phyloP scores from a whole-genome alignment of 2,329 filamentous ascomycete species.

The Aspergillus sp. region DNA sequence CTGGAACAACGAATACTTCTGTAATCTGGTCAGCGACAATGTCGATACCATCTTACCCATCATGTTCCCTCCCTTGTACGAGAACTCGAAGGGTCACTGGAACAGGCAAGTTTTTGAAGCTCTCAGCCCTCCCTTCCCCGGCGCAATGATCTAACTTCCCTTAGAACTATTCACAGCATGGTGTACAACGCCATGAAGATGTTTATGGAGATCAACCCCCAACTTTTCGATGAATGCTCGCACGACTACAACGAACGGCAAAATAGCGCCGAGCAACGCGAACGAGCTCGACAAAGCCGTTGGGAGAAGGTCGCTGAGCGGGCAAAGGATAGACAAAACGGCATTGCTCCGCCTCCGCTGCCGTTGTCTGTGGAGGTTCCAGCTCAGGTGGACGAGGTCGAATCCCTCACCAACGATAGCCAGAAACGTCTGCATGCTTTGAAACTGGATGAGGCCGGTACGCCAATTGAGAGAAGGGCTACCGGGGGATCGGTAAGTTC shows the following conservation, averaged over 20 bases:
- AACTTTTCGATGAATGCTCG: constrained; percentile 97
- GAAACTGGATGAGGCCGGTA: constrained; percentile 69
- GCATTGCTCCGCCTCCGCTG: constrained; percentile 37
- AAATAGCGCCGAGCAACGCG: constrained; percentile 82
- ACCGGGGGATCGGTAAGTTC: constrained; percentile 47
- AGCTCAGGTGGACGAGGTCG: constrained; percentile 65
- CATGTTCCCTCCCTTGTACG: constrained; percentile 97
- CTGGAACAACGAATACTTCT: constrained; percentile 99
- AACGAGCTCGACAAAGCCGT: constrained; percentile 77
- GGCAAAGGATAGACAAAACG: constrained; percentile 67
- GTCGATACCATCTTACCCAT: constrained; percentile 98
- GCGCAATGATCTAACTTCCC: constrained; percentile 30
- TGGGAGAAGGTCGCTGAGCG: constrained; percentile 85
- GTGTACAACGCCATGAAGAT: constrained; percentile 99
- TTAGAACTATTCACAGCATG: constrained; percentile 98
- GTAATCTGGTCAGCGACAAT: constrained; percentile 97
- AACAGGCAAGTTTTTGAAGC: constrained; percentile 68
- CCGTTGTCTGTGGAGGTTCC: constrained; percentile 43
- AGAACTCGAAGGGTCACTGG: constrained; percentile 99
- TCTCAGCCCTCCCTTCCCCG: neutral
- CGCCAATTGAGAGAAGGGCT: constrained; percentile 52
- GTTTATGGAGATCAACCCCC: constrained; percentile 99
- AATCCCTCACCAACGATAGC: constrained; percentile 77
- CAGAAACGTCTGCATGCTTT: constrained; percentile 85
- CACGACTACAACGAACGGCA: constrained; percentile 97